Evolutionary conservation across 441 rosid genomes (phyloP), one percentile per base, ranked within the genome.

Genomic region (California macrophylla): DNA sequence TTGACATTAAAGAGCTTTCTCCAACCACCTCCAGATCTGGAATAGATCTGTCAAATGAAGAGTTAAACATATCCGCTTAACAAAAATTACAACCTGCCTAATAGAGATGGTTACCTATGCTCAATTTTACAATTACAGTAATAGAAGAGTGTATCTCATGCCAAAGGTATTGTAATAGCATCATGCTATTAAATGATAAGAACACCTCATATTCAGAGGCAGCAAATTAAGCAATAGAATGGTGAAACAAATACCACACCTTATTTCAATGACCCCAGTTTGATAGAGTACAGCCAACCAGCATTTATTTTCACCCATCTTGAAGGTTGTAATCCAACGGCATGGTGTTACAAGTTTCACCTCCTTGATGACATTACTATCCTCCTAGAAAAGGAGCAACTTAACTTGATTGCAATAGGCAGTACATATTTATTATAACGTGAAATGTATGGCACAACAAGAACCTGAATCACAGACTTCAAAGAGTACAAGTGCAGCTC

Each of bases 241-340:
- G 50, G 56, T 54, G 25, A 29, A 66, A 63, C 47, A 34, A 70
- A 60, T 42, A 65, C 69, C 66, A 75, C 64, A 89, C 96, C 98
- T 88, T 79, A 87, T 83, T 77, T 92, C 98, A 76, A 92, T 80
- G 25, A 71, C 82, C 50, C 96, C 96, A 72, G 87, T 87, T 80
- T 71, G 85, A 81, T 85, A 90, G 66, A 92, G 77, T 60, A 92
- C 71, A 74, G 88, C 78, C 69, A 90, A 75, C 71, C 88, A 92
- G 66, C 82, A 75, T 72, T 82, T 86, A 65, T 77, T 82, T 71
- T 68, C 82, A 76, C 81, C 81, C 78, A 80, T 86, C 79, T 77
- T 82, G 34, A 88, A 80, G 74, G 71, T 77, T 76, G 88, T 69
- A 72, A 85, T 82, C 96, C 95, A 90, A 79, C 95, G 83, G 72